These are phyloP conservation scores for Candida argentea DNA, from an alignment of 805 yeast genomes.

Conservation along the genomic window DNA sequence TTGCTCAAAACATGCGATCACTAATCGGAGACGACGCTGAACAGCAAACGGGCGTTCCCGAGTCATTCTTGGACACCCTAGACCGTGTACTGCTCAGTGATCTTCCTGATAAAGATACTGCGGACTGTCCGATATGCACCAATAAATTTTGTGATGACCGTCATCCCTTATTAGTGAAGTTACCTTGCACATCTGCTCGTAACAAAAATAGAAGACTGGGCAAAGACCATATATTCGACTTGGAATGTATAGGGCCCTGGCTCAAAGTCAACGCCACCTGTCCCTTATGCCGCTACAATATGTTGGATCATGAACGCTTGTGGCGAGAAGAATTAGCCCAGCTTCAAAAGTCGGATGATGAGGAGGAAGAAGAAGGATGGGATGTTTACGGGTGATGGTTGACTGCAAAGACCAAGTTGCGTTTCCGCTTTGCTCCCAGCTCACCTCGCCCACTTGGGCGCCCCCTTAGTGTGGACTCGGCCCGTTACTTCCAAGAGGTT, in stretches of 20 bases:
- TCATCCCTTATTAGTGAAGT: slow-evolving; percentile 68
- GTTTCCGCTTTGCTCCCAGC: neutral
- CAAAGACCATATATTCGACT: slow-evolving; percentile 61
- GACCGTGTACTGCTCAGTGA: slow-evolving; percentile 45
- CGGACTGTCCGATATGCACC: slow-evolving; percentile 81
- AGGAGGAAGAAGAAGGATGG: slow-evolving; percentile 61
- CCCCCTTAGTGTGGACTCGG: slow-evolving; percentile 1
- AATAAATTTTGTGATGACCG: slow-evolving; percentile 58
- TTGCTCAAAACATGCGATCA: slow-evolving; percentile 17
- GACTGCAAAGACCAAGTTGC: neutral
- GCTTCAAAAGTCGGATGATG: slow-evolving; percentile 41
- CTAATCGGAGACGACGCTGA: slow-evolving; percentile 6
- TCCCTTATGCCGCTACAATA: slow-evolving; percentile 77
- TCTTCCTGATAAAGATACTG: slow-evolving; percentile 35
- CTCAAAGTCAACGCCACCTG: slow-evolving; percentile 63
- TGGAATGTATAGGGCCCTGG: slow-evolving; percentile 92
- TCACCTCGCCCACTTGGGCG: neutral
- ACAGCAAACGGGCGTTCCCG: slow-evolving; percentile 45
- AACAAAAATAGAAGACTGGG: too few relatives aligned
- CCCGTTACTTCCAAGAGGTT: neutral
- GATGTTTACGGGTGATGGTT: slow-evolving; percentile 57
- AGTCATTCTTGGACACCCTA: slow-evolving; percentile 62
- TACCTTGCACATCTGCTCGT: slow-evolving; percentile 46
- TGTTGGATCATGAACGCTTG: slow-evolving; percentile 30
- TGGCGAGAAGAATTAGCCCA: slow-evolving; percentile 22